Percentiles rank a stretch among this genome's conserved stretches.
These are phyloP conservation scores for Lipomyces kockii DNA, from an alignment of 805 yeast genomes.

Conservation along the genomic window DNA sequence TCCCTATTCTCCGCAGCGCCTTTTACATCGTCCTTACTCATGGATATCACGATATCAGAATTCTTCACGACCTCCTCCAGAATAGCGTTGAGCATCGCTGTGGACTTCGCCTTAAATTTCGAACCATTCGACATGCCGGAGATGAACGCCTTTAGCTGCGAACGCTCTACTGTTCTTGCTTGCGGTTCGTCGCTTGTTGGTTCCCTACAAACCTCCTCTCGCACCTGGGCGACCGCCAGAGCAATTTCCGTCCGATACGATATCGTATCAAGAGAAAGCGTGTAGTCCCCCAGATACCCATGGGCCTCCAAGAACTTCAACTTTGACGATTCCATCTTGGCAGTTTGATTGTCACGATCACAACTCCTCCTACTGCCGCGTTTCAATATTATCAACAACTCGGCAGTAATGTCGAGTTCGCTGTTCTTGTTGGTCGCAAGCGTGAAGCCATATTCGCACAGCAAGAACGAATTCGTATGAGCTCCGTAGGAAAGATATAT, in stretches of 20 bases:
- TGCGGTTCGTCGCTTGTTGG: slow-evolving; percentile 2
- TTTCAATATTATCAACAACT: slow-evolving; percentile 48
- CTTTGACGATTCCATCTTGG: slow-evolving; percentile 1
- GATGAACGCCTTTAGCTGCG: slow-evolving; percentile 18
- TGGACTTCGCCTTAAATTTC: not conserved
- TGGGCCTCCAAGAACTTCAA: slow-evolving; percentile 53
- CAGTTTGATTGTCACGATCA: not conserved
- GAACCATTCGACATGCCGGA: slow-evolving; percentile 10
- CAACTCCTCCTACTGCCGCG: slow-evolving; percentile 44
- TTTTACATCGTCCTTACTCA: not conserved
- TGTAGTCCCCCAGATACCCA: slow-evolving; percentile 76
- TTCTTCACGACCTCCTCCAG: slow-evolving; percentile 1
- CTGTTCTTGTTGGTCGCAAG: slow-evolving; percentile 67
- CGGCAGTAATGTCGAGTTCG: slow-evolving; percentile 62
- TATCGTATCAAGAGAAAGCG: slow-evolving; percentile 56
- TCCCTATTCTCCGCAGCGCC: not conserved
- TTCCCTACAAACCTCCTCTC: slow-evolving; percentile 18
- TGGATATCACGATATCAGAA: not conserved
- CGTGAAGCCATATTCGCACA: slow-evolving; percentile 87
- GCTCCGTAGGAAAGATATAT: slow-evolving; percentile 82
- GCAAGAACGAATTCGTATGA: slow-evolving; percentile 78
- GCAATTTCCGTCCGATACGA: slow-evolving; percentile 82
- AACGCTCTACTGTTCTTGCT: slow-evolving; percentile 4
- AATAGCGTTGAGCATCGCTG: not conserved
- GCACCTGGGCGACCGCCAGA: slow-evolving; percentile 51